phyloP scores from a whole-genome alignment of 2,329 filamentous ascomycete genomes.

The Penicillium crustosum region DNA sequence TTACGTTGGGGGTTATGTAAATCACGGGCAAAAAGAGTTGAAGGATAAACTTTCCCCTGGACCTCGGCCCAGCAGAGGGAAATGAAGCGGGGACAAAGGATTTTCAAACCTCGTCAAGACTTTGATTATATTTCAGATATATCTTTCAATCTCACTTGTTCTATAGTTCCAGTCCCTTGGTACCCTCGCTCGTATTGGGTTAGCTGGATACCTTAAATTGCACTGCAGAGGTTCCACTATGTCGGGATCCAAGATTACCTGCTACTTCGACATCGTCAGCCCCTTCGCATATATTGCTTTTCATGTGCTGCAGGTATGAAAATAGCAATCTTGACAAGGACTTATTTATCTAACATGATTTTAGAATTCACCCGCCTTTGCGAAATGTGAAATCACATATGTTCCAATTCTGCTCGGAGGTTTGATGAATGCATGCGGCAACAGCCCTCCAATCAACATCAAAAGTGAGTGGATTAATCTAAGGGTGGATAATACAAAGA shows the following conservation, averaged over 20 bases:
- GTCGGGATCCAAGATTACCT: slow-evolving; percentile 10
- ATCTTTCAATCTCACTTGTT: neutral
- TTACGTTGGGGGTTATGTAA: neutral
- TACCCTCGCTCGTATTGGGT: neutral
- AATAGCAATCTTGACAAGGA: neutral
- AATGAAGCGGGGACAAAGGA: neutral
- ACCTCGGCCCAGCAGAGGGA: neutral
- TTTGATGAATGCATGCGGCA: slow-evolving; percentile 18
- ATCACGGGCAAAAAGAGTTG: too few species aligned
- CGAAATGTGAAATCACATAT: slow-evolving; percentile 15
- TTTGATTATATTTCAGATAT: neutral
- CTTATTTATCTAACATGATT: neutral
- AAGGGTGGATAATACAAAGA: too few species aligned
- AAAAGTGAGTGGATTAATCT: slow-evolving; percentile 10
- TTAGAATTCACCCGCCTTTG: slow-evolving; percentile 18
- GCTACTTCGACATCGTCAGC: slow-evolving; percentile 18
- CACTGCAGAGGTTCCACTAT: slow-evolving; percentile 4
- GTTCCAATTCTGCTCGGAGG: slow-evolving; percentile 16
- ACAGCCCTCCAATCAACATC: slow-evolving; percentile 13
- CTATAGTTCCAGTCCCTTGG: neutral
- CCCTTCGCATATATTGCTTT: slow-evolving; percentile 20
- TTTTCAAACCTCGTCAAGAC: neutral
- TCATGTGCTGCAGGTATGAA: slow-evolving; percentile 13
- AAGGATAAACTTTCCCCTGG: neutral
- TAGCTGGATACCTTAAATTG: neutral